Conservation (phyloP, 768 basidiomycete species). For the Russula emetica region DNA sequence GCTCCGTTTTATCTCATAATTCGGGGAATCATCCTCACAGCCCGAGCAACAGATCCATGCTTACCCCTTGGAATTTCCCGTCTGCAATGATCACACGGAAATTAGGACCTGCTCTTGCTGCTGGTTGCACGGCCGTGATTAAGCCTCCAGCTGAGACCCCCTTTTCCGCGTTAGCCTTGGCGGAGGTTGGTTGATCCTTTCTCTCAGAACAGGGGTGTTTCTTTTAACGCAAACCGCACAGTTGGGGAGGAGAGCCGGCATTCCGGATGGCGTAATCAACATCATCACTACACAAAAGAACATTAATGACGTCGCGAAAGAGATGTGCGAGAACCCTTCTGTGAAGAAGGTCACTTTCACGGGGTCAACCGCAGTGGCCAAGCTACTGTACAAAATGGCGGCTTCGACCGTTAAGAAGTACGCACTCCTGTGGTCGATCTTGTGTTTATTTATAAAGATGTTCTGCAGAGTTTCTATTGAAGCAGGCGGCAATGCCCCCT, state of each 20-base stretch:
- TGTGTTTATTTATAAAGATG: not conserved
- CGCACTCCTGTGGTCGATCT: conserved; percentile 26
- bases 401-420: conserved; percentile 81
- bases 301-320: conserved; percentile 82
- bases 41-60: conserved; percentile 52
- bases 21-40: not conserved
- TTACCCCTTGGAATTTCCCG: conserved; percentile 93
- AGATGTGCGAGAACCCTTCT: conserved; percentile 83
- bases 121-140: conserved; percentile 94
- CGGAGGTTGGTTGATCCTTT: conserved; percentile 54
- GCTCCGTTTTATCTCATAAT: conserved; percentile 18
- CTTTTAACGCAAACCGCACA: conserved; percentile 32
- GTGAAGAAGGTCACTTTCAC: conserved; percentile 93
- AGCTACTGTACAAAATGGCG: conserved; percentile 66
- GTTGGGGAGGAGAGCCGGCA: conserved; percentile 83
- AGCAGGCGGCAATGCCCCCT: conserved; percentile 92
- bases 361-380: conserved; percentile 80
- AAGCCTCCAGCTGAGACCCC: conserved; percentile 96
- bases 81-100: conserved; percentile 95
- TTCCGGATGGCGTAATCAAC: conserved; percentile 94
- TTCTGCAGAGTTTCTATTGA: conserved; percentile 60
- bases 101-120: conserved; percentile 82
- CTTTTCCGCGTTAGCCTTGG: conserved; percentile 84
- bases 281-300: conserved; percentile 85
- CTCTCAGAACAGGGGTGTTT: not conserved